phyloP scores from a whole-genome alignment of 371 early-diverging fungal species.

The Polyrhizophydium stewartii region DNA sequence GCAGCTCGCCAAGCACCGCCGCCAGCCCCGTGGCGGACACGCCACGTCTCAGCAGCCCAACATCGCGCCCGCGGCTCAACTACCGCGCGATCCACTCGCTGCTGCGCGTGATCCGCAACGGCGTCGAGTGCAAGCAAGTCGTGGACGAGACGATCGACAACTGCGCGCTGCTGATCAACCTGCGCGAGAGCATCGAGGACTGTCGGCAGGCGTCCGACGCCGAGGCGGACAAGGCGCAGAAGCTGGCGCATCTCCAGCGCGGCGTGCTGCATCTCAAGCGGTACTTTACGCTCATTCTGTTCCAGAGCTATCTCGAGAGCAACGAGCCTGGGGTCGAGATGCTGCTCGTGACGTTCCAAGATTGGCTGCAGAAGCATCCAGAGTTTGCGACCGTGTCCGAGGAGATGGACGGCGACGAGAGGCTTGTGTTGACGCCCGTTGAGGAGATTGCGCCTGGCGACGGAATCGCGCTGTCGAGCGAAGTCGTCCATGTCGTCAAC shows the following conservation, averaged over 20 bases:
- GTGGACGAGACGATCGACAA: constrained; percentile 59
- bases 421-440: constrained; percentile 48
- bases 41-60: background rate
- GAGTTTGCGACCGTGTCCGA: constrained; percentile 57
- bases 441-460: constrained; percentile 49
- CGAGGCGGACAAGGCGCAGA: constrained; percentile 16
- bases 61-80: constrained; percentile 30
- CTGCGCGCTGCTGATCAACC: constrained; percentile 43
- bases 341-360: constrained; percentile 45
- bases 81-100: constrained; percentile 65
- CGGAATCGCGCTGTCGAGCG: constrained; percentile 60
- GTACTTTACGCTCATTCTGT: constrained; percentile 63
- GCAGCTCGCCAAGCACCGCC: background rate
- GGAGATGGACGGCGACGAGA: constrained; percentile 36
- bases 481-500: constrained; percentile 59
- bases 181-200: constrained; percentile 54
- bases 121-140: constrained; percentile 53
- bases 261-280: constrained; percentile 39
- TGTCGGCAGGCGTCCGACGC: constrained; percentile 48
- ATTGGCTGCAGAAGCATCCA: constrained; percentile 57
- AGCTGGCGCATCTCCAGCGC: background rate
- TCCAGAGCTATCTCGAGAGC: constrained; percentile 48
- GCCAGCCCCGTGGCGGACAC: background rate
- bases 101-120: constrained; percentile 60
- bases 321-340: constrained; percentile 10